Evolutionary conservation across 225 moss, liverwort and hornwort species (phyloP).

Genomic region (Ulota crispa): DNA sequence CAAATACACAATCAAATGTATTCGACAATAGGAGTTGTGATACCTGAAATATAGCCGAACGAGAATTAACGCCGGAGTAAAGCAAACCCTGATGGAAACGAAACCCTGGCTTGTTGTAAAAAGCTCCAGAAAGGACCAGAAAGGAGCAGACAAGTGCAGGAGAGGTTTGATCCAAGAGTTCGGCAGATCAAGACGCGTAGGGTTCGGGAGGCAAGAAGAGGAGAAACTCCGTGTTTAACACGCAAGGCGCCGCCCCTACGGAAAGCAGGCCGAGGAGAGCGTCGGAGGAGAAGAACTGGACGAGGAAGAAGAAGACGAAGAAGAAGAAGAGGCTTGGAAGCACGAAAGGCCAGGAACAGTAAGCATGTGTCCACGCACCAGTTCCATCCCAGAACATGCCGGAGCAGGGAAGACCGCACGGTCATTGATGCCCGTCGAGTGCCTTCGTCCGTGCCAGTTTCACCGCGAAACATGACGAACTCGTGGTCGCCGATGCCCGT

Average conservation of each 20-base stretch:
- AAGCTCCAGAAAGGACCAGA: neutral
- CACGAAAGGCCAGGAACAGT: neutral
- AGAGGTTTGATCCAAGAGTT: slow-evolving; percentile 1
- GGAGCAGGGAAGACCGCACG: neutral
- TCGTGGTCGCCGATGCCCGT: neutral
- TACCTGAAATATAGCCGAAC: neutral
- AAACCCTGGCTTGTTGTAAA: neutral
- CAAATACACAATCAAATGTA: rapidly evolving
- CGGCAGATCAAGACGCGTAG: slow-evolving; percentile 32
- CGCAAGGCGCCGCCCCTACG: slow-evolving; percentile 29
- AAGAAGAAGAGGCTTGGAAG: slow-evolving; percentile 4
- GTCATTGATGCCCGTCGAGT: neutral
- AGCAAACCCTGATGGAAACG: neutral
- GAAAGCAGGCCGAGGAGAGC: neutral
- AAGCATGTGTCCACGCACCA: neutral
- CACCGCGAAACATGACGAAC: neutral
- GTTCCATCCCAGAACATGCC: neutral
- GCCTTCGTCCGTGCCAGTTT: neutral
- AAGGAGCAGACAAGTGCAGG: neutral
- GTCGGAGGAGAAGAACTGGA: neutral
- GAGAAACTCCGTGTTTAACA: slow-evolving; percentile 23
- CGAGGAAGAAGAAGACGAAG: neutral
- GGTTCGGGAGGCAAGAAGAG: neutral
- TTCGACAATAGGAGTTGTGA: neutral
- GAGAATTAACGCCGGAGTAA: neutral